Conservation (phyloP, 805 yeast species). For the Crinitomyces ghanaensis region DNA sequence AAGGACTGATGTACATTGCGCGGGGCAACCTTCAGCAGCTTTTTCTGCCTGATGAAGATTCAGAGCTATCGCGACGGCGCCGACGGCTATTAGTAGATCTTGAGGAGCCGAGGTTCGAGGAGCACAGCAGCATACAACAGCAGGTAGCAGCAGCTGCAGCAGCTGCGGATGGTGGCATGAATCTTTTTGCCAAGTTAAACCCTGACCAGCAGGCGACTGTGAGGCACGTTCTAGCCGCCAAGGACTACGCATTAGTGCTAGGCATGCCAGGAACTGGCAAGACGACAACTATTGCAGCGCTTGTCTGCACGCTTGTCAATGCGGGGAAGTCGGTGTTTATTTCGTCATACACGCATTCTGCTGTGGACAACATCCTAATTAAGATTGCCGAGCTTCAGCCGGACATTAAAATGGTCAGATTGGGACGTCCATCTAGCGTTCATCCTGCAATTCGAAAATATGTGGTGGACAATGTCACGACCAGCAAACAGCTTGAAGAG, state of each 20-base stretch:
- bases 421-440: conserved; percentile 48
- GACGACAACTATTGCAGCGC: conserved; percentile 75
- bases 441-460: conserved; percentile 50
- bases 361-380: conserved; percentile 83
- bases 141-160: too few relatives aligned
- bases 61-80: too few relatives aligned
- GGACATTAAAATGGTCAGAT: conserved; percentile 40
- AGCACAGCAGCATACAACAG: too few relatives aligned
- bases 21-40: conserved; percentile 64
- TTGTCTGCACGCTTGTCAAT: conserved; percentile 50
- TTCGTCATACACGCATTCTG: conserved; percentile 87
- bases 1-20: conserved; percentile 63
- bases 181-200: conserved; percentile 36
- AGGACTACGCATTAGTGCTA: conserved; percentile 68
- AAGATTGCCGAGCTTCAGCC: conserved; percentile 43
- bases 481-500: conserved; percentile 32
- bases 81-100: conserved; percentile 44
- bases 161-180: conserved; percentile 6
- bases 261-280: conserved; percentile 99
- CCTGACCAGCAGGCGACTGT: conserved; percentile 63
- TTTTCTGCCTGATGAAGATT: conserved; percentile 40
- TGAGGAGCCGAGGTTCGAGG: conserved; percentile 33
- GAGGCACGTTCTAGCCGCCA: conserved; percentile 46
- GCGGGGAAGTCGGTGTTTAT: conserved; percentile 59
- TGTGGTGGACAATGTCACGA: conserved; percentile 28